Evolutionary conservation across 805 yeast species (phyloP), one percentile per base, ranked within the genome.

Genomic region (Ascoidea asiatica): DNA sequence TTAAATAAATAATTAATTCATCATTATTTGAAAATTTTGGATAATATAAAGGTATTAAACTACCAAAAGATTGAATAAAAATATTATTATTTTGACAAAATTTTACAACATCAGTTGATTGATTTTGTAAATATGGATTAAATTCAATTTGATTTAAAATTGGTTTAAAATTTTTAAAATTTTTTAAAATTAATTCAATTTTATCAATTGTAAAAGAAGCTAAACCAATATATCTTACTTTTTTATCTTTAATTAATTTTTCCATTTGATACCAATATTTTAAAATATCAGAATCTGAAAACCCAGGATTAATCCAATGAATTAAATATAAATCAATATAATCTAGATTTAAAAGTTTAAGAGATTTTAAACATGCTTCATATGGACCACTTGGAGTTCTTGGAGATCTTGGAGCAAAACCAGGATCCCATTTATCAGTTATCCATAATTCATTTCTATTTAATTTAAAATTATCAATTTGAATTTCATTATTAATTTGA

Each of bases 371-470:
- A n/a, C n/a, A n/a, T n/a, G n/a, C n/a, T n/a, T n/a, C n/a, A n/a
- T n/a, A n/a, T n/a, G n/a, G n/a, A n/a, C n/a, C n/a, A n/a, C n/a
- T n/a, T n/a, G n/a, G n/a, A n/a, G n/a, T n/a, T n/a, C n/a, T n/a
- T n/a, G n/a, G n/a, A 18, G 69, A 64, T 13, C 58, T 58, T 36
- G 64, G 61, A 3, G 50, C 49, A 21, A 58, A 49, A n/a, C n/a
- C n/a, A n/a, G n/a, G n/a, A n/a, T n/a, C n/a, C n/a, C n/a, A 76
- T 59, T 80, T 80, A 46, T 78, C 78, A 33, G 87, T 80, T 50
- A 80, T 59, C 63, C 70, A 80, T 29, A 75, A 49, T 41, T 66
- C 61, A 50, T 64, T 56, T 56, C 77, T 66, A n/a, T n/a, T n/a
- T n/a, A n/a, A n/a, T n/a, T n/a, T n/a, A n/a, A n/a, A n/a, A n/a